Evolutionary conservation across 176 grass and related monocot species (phyloP).

Genomic region (Stipa capillata): DNA sequence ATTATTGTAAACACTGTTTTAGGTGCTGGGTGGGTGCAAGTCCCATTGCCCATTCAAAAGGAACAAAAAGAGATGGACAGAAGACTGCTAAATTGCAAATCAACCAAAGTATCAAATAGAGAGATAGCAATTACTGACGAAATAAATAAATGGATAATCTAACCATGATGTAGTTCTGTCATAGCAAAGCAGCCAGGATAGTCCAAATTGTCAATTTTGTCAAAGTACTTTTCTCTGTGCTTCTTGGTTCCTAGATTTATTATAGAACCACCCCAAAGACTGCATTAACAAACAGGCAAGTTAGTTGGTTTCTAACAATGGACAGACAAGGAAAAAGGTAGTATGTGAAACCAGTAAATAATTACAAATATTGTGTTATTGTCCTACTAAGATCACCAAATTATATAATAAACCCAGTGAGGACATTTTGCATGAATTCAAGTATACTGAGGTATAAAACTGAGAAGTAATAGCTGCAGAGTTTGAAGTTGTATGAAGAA

Average conservation of each 20-base stretch:
- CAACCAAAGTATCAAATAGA: neutral
- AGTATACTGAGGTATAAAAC: neutral
- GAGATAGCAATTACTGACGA: neutral
- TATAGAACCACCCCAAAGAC: constrained; percentile 92
- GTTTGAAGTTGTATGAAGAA: neutral
- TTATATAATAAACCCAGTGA: neutral
- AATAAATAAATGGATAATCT: constrained; percentile 20
- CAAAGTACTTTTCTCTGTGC: constrained; percentile 89
- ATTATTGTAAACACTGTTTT: constrained; percentile 17
- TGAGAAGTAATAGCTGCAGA: neutral
- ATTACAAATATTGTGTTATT: neutral
- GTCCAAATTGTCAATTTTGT: constrained; percentile 88
- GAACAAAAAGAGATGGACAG: neutral
- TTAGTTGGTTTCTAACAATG: neutral
- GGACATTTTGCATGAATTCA: neutral
- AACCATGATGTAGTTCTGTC: constrained; percentile 99
- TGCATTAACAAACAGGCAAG: constrained; percentile 37
- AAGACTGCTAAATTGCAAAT: neutral
- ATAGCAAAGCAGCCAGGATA: constrained; percentile 97
- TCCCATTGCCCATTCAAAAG: neutral
- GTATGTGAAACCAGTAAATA: neutral
- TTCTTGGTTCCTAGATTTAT: constrained; percentile 92
- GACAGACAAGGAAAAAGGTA: neutral
- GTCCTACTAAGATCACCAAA: neutral
- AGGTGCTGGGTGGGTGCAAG: constrained; percentile 8